Evolutionary conservation across 805 yeast species (phyloP).

Genomic region (Ogataea wickerhamii): DNA sequence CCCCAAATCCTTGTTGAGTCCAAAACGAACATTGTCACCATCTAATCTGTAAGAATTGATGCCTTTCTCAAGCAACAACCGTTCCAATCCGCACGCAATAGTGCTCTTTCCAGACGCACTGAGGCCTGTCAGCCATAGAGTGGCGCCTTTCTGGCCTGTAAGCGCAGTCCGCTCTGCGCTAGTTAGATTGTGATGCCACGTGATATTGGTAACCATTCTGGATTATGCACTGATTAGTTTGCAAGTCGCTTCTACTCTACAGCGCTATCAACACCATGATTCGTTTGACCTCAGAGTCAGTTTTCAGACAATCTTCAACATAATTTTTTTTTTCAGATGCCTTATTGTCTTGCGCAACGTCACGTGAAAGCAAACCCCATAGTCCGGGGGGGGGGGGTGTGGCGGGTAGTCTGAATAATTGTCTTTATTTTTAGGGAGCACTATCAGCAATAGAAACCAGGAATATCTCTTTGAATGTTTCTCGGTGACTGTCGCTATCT

Average conservation of each 20-base stretch:
- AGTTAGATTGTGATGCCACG: constrained; percentile 92
- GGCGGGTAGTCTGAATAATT: too few relatives aligned
- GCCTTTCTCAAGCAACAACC: constrained; percentile 64
- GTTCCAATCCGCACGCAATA: constrained; percentile 92
- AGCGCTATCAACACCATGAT: too few relatives aligned
- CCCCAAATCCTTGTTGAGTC: constrained; percentile 91
- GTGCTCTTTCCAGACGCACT: constrained; percentile 95
- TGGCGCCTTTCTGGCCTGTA: constrained; percentile 80
- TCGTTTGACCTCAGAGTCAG: too few relatives aligned
- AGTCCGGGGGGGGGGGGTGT: too few relatives aligned
- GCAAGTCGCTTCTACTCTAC: too few relatives aligned
- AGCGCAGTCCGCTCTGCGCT: constrained; percentile 72
- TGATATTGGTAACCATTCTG: constrained; percentile 87
- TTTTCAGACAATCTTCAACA: too few relatives aligned
- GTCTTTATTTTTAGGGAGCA: constrained; percentile 13
- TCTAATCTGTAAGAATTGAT: constrained; percentile 83
- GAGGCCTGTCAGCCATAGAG: constrained; percentile 93
- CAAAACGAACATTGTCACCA: constrained; percentile 93
- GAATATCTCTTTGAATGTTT: constrained; percentile 13
- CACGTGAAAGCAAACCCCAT: too few relatives aligned
- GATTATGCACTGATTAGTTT: background rate
- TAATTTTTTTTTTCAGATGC: too few relatives aligned
- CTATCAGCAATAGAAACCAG: constrained; percentile 15
- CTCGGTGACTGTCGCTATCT: constrained; percentile 14
- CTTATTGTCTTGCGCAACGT: background rate